Evolutionary conservation across 352 stramenopile species (phyloP), one percentile per base, ranked within the genome.

Genomic region (Globisporangium irregulare): DNA sequence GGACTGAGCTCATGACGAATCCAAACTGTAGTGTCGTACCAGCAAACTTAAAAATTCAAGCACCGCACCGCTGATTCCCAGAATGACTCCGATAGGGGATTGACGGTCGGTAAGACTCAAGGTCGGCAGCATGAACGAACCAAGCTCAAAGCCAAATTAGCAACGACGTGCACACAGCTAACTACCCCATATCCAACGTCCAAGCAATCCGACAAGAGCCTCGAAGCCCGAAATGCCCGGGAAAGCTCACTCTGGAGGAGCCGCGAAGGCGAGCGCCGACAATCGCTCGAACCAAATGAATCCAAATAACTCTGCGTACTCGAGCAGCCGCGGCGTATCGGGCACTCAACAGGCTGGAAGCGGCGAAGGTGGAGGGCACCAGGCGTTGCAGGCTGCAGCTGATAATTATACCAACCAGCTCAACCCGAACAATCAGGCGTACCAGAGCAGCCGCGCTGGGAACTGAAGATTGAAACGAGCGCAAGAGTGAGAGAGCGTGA

Each of bases 401-500:
- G 62, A 75, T 46, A 78, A 73, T 36, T 68, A 61, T 14, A 55
- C 75, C 0, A 82, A 80, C 43, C 77, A 84, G 36, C 41, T 82
- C 8, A 84, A 84, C 24, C 75, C 77, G 0, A 84, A 84, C 57
- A 84, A 84, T 24, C 15, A 66, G 0, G 32, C 65, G 24, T 84
- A 79, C 54, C 9, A 74, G 24, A 60, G 55, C 24, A 60, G 62
- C 48, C 68, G 62, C 34, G 46, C 58, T 41, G 59, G 22, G 7
- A 22, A 55, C 36, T 24, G 34, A 48, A 25, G 32, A 8, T 22
- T 48, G 25, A 57, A 51, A 12, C 27, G 34, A 62, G 20, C 59
- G 50, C 24, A 3, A 5, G 14, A 18, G 24, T 64, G n/a, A n/a
- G 27, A 43, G 41, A 18, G 34, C 34, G 4, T 38, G 34, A 24